These are phyloP conservation scores for Sporothrix protearum DNA, from an alignment of 2,329 filamentous ascomycete species.

Conservation along the genomic window DNA sequence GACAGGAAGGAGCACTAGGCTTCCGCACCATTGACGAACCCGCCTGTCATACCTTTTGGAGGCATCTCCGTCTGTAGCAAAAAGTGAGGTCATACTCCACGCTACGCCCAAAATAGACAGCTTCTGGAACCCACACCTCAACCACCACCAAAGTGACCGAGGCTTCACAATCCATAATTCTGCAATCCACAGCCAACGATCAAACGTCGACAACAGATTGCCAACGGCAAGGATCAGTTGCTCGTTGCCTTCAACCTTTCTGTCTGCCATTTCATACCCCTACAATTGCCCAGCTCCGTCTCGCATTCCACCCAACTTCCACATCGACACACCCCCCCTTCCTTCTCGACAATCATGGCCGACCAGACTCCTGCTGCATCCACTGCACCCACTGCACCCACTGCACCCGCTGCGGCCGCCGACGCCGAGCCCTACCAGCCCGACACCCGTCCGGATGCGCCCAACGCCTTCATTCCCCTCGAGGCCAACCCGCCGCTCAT, in stretches of 20 bases:
- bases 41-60: not conserved
- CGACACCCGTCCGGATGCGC: slow-evolving; percentile 11
- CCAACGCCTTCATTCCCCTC: slow-evolving; percentile 53
- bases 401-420: not conserved
- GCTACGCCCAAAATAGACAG: slow-evolving; percentile 15
- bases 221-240: not conserved
- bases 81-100: slow-evolving; percentile 12
- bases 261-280: not conserved
- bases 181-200: not conserved
- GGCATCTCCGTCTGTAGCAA: not conserved
- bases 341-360: not conserved
- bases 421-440: slow-evolving; percentile 13
- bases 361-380: not conserved
- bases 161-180: not conserved
- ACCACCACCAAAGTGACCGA: not conserved
- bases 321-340: not conserved
- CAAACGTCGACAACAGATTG: not conserved
- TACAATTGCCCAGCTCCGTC: not conserved
- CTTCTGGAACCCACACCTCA: not conserved
- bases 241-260: not conserved
- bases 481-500: slow-evolving; percentile 85
- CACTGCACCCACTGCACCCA: not conserved
- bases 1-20: not conserved
- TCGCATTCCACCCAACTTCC: not conserved
- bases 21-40: slow-evolving; percentile 8